Evolutionary conservation across 2,329 filamentous ascomycete species (phyloP).

Genomic region (Exophiala calicioides): DNA sequence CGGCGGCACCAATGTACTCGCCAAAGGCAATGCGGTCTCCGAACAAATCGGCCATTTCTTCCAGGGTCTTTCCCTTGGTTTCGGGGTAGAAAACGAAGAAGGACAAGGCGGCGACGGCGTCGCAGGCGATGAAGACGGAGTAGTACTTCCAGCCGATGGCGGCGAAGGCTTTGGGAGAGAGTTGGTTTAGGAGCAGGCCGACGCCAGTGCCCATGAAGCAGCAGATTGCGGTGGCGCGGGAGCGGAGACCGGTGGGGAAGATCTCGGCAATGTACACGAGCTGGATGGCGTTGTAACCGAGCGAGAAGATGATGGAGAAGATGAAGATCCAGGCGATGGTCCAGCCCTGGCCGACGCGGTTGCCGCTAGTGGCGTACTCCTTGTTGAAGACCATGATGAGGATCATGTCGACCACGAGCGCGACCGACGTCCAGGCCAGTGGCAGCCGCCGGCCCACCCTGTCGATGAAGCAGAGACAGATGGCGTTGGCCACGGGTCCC

Average conservation of each 20-base stretch:
- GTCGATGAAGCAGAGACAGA: constrained; percentile 8
- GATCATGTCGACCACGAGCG: constrained; percentile 1
- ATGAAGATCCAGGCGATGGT: constrained; percentile 10
- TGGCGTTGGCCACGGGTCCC: constrained; percentile 3
- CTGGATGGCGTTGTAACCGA: constrained; percentile 5
- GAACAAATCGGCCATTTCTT: constrained; percentile 34
- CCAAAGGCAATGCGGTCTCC: too few species aligned
- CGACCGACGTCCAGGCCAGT: neutral
- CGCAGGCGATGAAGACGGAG: constrained; percentile 17
- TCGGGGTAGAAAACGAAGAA: constrained; percentile 32
- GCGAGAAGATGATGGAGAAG: constrained; percentile 4
- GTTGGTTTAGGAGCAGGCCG: constrained; percentile 33
- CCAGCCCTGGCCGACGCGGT: constrained; percentile 5
- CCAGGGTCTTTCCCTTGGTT: constrained; percentile 34
- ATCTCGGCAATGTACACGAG: constrained; percentile 64
- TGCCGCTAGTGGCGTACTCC: constrained; percentile 1
- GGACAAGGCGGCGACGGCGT: constrained; percentile 24
- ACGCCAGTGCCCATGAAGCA: constrained; percentile 60
- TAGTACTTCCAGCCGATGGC: constrained; percentile 37
- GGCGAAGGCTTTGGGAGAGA: constrained; percentile 34
- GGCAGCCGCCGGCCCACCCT: constrained; percentile 1
- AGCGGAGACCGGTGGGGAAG: constrained; percentile 66
- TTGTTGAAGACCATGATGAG: constrained; percentile 6
- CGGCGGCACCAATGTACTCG: too few species aligned
- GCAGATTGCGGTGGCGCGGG: constrained; percentile 59